Conservation (phyloP, 768 basidiomycete species). For the Clitopilus hobsonii region DNA sequence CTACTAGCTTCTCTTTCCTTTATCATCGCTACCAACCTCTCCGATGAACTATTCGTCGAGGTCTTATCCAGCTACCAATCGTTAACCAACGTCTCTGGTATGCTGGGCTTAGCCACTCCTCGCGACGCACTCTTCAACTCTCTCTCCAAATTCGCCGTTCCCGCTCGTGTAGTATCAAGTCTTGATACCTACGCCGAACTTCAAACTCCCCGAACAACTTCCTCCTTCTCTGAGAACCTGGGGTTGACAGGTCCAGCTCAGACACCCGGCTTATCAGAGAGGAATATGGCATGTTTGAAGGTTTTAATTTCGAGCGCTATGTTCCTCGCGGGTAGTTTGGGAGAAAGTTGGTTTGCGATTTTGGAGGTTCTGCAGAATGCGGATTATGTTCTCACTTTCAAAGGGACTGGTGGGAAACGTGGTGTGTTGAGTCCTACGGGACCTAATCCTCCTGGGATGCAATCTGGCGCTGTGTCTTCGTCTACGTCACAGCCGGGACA, state of each 20-base stretch:
- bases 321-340: slow-evolving; percentile 81
- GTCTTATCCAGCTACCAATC: slow-evolving; percentile 78
- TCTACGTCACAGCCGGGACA: slow-evolving; percentile 17
- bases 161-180: slow-evolving; percentile 81
- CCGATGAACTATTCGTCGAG: slow-evolving; percentile 88
- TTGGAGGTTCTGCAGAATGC: slow-evolving; percentile 93
- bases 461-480: slow-evolving; percentile 31
- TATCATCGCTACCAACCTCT: slow-evolving; percentile 85
- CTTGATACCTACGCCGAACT: slow-evolving; percentile 54
- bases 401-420: slow-evolving; percentile 36
- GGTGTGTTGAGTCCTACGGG: slow-evolving; percentile 27
- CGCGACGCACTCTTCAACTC: slow-evolving; percentile 91
- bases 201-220: slow-evolving; percentile 56
- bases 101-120: slow-evolving; percentile 81
- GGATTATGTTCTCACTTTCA: slow-evolving; percentile 79
- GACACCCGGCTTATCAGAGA: slow-evolving; percentile 76
- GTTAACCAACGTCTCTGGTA: slow-evolving; percentile 84
- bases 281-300: slow-evolving; percentile 89
- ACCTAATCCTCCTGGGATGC: slow-evolving; percentile 23
- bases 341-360: slow-evolving; percentile 89
- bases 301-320: slow-evolving; percentile 73
- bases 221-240: slow-evolving; percentile 61
- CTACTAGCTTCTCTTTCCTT: slow-evolving; percentile 88
- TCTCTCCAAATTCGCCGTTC: slow-evolving; percentile 91
- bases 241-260: slow-evolving; percentile 50